Conservation (phyloP, 2,329 filamentous ascomycete species). For the Paecilomyces formosus region DNA sequence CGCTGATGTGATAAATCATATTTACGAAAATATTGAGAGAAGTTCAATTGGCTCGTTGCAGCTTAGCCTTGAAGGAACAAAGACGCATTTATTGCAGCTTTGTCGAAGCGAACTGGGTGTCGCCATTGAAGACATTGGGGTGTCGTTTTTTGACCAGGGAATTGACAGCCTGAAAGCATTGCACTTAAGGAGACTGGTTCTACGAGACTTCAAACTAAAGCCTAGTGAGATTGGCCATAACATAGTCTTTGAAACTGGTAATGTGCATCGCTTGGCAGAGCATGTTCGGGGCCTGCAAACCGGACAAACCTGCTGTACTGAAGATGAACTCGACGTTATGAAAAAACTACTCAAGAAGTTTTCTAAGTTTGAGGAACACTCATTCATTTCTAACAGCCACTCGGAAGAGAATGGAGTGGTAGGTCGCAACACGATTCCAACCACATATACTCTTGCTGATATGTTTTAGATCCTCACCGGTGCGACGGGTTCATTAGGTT, state of each 20-base stretch:
- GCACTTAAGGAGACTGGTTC: conserved; percentile 36
- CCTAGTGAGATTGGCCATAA: conserved; percentile 28
- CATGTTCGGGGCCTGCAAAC: conserved; percentile 23
- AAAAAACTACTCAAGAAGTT: conserved; percentile 40
- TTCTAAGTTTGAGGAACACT: conserved; percentile 31
- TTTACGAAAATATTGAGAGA: conserved; percentile 15
- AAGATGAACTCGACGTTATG: conserved; percentile 28
- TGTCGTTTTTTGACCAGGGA: conserved; percentile 40
- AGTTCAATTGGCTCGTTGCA: conserved; percentile 18
- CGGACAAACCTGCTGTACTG: conserved; percentile 6
- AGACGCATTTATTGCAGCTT: conserved; percentile 22
- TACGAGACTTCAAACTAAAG: conserved; percentile 30
- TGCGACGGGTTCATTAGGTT: conserved; percentile 38
- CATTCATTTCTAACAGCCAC: conserved; percentile 15
- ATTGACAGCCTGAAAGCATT: conserved; percentile 43
- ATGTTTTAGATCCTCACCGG: conserved; percentile 30
- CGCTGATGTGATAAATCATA: conserved; percentile 32
- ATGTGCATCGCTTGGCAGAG: conserved; percentile 27
- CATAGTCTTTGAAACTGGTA: conserved; percentile 37
- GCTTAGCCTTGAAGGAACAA: conserved; percentile 22
- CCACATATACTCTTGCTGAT: conserved; percentile 1
- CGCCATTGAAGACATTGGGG: conserved; percentile 17
- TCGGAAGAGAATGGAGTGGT: conserved; percentile 14
- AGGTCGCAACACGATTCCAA: conserved; percentile 1
- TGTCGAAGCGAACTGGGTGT: conserved; percentile 26